Base-by-base conservation (phyloP, 306 rosid species). In the Castanea crenata region DNA sequence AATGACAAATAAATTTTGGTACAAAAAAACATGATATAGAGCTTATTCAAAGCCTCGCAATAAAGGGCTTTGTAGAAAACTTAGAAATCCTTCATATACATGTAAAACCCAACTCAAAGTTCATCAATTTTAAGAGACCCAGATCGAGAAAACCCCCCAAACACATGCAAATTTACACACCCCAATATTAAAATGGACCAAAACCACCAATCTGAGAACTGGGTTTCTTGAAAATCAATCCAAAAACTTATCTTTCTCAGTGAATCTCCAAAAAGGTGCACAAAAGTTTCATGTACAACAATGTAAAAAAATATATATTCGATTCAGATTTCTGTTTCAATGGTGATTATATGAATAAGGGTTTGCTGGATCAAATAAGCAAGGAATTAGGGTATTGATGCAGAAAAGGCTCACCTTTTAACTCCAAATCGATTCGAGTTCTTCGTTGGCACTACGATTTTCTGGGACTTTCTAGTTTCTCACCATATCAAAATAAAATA, bases 391-490 rank as follows among this genome's bases (percentile, higher is more conserved):
- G 75, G 63, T 64, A 63, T 56, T 34, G 54, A 78, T 81, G 62
- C 18, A 54, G n/a, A 77, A 72, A 78, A 78, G 14, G 49, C 79
- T 89, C 63, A 85, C 88, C 86, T 79, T 35, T 65, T n/a, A 76
- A 77, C 56, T 77, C 67, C 83, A 32, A 79, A 83, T 81, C 71
- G 81, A 76, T 81, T 90, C 81, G 76, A 62, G 71, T 77, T 76
- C 70, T 88, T 75, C 49, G 54, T 46, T 55, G 75, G 62, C 76
- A 15, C 68, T 31, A 21, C 69, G 79, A 63, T 12, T 58, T 78
- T 70, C 73, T 74, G 78, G 79, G 77, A 49, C 52, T 79, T 79
- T 56, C 75, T 20, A 49, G 54, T 49, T 49, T 49, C 14, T 10
- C 16, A 12, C 21, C 71, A 14, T 31, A 16, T 5, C 16, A 12